Conservation (phyloP, 2,329 filamentous ascomycete species). For the Fusarium hainanense region DNA sequence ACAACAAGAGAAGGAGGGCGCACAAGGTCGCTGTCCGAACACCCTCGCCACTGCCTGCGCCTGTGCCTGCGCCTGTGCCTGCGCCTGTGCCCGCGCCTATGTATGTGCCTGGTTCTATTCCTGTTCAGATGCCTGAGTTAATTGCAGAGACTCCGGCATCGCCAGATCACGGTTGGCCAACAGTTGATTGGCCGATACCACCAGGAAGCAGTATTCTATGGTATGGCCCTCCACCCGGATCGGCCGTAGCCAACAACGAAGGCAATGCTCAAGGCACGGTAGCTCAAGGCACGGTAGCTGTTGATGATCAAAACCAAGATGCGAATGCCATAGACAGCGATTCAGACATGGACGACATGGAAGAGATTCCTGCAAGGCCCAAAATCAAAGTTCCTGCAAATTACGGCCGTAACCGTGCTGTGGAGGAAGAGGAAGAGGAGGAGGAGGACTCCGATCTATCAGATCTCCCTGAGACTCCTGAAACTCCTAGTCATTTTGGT, state of each 20-base stretch:
- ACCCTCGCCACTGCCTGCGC: too few relatives aligned
- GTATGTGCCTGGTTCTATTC: not conserved
- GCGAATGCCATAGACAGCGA: not conserved
- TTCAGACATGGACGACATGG: not conserved
- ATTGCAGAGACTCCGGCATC: not conserved
- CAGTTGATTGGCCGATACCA: not conserved
- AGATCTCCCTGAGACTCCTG: not conserved
- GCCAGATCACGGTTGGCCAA: not conserved
- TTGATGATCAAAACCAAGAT: not conserved
- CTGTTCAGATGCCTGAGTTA: not conserved
- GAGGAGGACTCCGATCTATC: not conserved
- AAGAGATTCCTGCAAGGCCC: not conserved
- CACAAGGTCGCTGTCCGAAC: conserved; percentile 7
- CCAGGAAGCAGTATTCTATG: not conserved
- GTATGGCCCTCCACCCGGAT: not conserved
- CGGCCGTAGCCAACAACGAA: not conserved
- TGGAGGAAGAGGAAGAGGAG: not conserved
- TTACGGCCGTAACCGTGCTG: not conserved
- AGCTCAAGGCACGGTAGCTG: not conserved
- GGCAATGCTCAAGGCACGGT: not conserved
- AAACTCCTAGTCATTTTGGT: not conserved
- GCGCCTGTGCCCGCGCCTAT: too few relatives aligned
- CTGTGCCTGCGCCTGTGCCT: too few relatives aligned
- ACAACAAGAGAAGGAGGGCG: not conserved
- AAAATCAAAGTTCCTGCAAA: not conserved